These are phyloP conservation scores for Macrocybe gigantea DNA, from an alignment of 768 basidiomycete species.

Conservation along the genomic window DNA sequence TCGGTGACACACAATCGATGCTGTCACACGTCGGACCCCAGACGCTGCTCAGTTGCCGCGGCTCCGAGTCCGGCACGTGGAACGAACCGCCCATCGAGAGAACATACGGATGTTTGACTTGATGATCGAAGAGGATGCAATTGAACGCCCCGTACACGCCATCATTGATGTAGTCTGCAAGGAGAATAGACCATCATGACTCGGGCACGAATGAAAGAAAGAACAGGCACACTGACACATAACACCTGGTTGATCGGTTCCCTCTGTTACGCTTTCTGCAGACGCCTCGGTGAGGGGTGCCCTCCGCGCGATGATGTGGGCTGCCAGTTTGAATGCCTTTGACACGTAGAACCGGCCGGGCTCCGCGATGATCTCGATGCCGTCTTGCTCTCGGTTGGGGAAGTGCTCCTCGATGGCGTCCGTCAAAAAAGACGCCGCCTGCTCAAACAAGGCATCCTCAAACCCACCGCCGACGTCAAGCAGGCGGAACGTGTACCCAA, in stretches of 20 bases:
- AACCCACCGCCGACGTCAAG: conserved; percentile 97
- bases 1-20: conserved; percentile 84
- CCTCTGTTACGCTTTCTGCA: conserved; percentile 19
- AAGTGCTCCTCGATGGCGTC: conserved; percentile 75
- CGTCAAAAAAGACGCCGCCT: conserved; percentile 65
- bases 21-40: conserved; percentile 99
- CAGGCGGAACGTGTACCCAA: conserved; percentile 76
- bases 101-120: conserved; percentile 80
- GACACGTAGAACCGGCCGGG: conserved; percentile 95
- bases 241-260: conserved; percentile 42
- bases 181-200: conserved; percentile 9
- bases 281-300: conserved; percentile 39
- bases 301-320: conserved; percentile 89
- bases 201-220: background rate
- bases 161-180: conserved; percentile 95
- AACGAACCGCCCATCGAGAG: conserved; percentile 66
- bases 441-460: conserved; percentile 81
- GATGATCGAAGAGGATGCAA: conserved; percentile 97
- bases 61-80: conserved; percentile 41
- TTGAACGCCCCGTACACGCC: conserved; percentile 98
- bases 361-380: conserved; percentile 86
- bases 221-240: conserved; percentile 74
- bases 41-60: conserved; percentile 57
- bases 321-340: conserved; percentile 86
- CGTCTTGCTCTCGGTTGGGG: conserved; percentile 46